These are phyloP conservation scores for Diaporthe velutina DNA, from an alignment of 2,329 filamentous ascomycete genomes.

Conservation along the genomic window DNA sequence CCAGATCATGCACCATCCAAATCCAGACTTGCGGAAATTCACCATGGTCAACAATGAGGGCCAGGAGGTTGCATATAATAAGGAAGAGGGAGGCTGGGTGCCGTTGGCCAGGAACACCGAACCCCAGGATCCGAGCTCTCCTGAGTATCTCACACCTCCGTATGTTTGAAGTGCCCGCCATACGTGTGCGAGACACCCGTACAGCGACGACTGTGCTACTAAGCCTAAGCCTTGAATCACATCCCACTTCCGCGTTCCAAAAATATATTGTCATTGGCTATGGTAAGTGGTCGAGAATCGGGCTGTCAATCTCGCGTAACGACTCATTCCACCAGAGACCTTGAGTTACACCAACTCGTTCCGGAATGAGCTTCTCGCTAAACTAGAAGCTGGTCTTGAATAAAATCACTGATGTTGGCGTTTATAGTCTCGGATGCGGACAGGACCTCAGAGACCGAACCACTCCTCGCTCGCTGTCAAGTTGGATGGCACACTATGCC, in stretches of 20 bases:
- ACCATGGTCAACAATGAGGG: constrained; percentile 41
- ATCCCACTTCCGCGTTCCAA: background rate
- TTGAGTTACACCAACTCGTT: background rate
- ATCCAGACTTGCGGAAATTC: constrained; percentile 22
- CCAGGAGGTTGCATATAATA: constrained; percentile 33
- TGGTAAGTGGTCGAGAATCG: background rate
- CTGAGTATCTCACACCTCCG: background rate
- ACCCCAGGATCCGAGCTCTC: background rate
- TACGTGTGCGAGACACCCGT: background rate
- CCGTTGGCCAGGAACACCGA: background rate
- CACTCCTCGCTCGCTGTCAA: constrained; percentile 49
- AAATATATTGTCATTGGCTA: background rate
- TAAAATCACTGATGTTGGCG: background rate
- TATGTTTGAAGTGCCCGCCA: background rate
- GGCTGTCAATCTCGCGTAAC: background rate
- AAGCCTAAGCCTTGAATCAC: background rate
- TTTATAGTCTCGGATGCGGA: background rate
- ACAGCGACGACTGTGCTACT: background rate
- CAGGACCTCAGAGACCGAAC: constrained; percentile 46
- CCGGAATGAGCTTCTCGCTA: background rate
- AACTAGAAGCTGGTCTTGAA: background rate
- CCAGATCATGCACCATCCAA: constrained; percentile 36
- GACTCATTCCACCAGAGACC: background rate
- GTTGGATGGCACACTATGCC: constrained; percentile 44
- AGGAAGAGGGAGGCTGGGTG: constrained; percentile 22